A percentile compares a stretch with the other conserved stretches of the same genome.
Evolutionary conservation across 2,329 filamentous ascomycete genomes (phyloP).

Genomic region (Cladosporium oxysporum): DNA sequence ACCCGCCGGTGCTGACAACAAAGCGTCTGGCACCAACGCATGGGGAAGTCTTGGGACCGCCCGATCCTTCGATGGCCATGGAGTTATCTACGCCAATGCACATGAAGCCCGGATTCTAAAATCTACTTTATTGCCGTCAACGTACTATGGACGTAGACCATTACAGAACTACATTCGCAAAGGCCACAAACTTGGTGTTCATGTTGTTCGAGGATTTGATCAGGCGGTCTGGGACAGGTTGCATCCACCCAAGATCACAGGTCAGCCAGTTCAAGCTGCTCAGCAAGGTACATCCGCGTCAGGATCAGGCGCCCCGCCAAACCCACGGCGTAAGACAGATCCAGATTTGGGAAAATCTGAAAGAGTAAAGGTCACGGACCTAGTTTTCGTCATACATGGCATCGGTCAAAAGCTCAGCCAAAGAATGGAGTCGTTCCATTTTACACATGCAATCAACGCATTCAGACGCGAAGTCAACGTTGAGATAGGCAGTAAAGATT

Average conservation of each 20-base stretch:
- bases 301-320: slow-evolving; percentile 45
- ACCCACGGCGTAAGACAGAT: slow-evolving; percentile 47
- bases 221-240: slow-evolving; percentile 72
- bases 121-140: slow-evolving; percentile 79
- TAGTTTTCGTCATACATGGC: slow-evolving; percentile 89
- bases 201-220: slow-evolving; percentile 88
- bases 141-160: slow-evolving; percentile 79
- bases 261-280: slow-evolving; percentile 44
- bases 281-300: slow-evolving; percentile 48
- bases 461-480: slow-evolving; percentile 85
- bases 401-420: slow-evolving; percentile 97
- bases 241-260: slow-evolving; percentile 56
- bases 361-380: slow-evolving; percentile 75
- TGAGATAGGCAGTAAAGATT: slow-evolving; percentile 71
- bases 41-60: slow-evolving; percentile 48
- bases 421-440: slow-evolving; percentile 87
- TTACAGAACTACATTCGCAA: slow-evolving; percentile 79
- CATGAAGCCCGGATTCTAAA: slow-evolving; percentile 81
- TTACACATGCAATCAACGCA: slow-evolving; percentile 91
- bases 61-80: slow-evolving; percentile 69
- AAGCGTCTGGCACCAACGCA: slow-evolving; percentile 47
- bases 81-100: slow-evolving; percentile 82
- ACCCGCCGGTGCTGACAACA: slow-evolving; percentile 49
- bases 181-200: slow-evolving; percentile 77
- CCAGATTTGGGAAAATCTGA: slow-evolving; percentile 64